Evolutionary conservation across 2,329 filamentous ascomycete species (phyloP), one percentile per base, ranked within the genome.

Genomic region (Colletotrichum viniferum): DNA sequence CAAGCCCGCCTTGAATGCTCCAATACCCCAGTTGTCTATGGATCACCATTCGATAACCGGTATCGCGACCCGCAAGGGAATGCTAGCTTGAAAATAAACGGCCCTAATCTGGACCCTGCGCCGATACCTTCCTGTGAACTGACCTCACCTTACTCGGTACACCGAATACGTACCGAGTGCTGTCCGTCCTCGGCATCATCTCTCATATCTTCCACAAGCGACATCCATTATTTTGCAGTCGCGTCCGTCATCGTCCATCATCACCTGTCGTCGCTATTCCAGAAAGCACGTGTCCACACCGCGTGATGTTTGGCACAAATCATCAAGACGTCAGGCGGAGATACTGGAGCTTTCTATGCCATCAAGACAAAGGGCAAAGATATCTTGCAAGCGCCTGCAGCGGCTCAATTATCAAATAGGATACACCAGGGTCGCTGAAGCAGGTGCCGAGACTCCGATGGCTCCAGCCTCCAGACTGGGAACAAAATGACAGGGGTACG

Each of bases 41-140:
- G 38, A 64, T 73, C 73, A 21, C 63, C 43, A 73, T 68, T 73
- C n/a, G 43, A 67, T 32, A 58, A 56, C 48, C 26, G 30, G 24
- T 65, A 67, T 67, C 69, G 28, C 32, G 16, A 58, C 62, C 36
- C 30, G 43, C 69, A n/a, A 67, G 38, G 69, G 73, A 38, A 16
- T 75, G 62, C 69, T 62, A 62, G 69, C 34, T 28, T 32, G 26
- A 34, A 43, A 64, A 73, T 63, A 73, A 69, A 75, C 73, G 69
- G 73, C 63, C 69, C 73, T 73, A 75, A 73, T 73, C 43, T 73
- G 69, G 70, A 75, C 69, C 69, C 63, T 69, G 63, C 63, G 64
- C 69, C 32, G 55, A 56, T 43, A 43, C 14, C 43, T 38, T 60
- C 72, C 26, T 43, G 36, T 65, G 24, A 28, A 48, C 52, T 64